Percentiles rank a stretch among this genome's conserved stretches.
These are phyloP conservation scores for Symbiodinium pilosum DNA, from an alignment of 73 alveolate genomes.

Conservation along the genomic window DNA sequence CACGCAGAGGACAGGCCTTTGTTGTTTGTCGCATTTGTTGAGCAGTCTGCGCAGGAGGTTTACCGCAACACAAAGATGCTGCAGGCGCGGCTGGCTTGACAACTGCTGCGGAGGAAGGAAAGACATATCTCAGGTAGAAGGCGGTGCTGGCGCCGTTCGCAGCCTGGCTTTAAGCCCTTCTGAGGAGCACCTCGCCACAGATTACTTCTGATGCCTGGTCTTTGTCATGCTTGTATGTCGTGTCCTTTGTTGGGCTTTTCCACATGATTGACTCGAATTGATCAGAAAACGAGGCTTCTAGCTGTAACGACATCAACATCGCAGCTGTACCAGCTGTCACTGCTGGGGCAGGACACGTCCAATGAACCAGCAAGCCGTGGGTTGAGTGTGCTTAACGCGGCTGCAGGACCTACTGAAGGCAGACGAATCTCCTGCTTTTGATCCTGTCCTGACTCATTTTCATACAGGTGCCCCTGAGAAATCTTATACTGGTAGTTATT, in stretches of 20 bases:
- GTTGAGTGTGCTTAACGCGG: not conserved
- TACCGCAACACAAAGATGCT: conserved; percentile 49
- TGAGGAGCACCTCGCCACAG: conserved; percentile 37
- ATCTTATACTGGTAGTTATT: no score
- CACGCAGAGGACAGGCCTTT: no score
- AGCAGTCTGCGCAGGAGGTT: conserved; percentile 41
- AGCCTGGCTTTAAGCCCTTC: conserved; percentile 67
- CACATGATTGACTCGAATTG: no score
- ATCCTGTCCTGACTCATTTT: conserved; percentile 75
- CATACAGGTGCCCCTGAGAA: conserved; percentile 38
- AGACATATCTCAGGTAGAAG: not conserved
- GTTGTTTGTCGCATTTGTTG: no score
- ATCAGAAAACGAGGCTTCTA: conserved; percentile 43
- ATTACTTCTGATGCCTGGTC: no score
- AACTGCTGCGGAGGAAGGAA: not conserved
- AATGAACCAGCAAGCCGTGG: not conserved
- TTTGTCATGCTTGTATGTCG: no score
- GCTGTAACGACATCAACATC: conserved; percentile 70
- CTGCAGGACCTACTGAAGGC: conserved; percentile 58
- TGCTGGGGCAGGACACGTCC: conserved; percentile 51
- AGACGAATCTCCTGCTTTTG: conserved; percentile 78
- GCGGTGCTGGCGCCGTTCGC: conserved; percentile 55
- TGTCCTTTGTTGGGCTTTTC: no score
- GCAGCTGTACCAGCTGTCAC: conserved; percentile 92
- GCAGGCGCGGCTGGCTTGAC: conserved; percentile 33